These are phyloP conservation scores for Populus nigra DNA, from an alignment of 345 rosid genomes.

Conservation along the genomic window DNA sequence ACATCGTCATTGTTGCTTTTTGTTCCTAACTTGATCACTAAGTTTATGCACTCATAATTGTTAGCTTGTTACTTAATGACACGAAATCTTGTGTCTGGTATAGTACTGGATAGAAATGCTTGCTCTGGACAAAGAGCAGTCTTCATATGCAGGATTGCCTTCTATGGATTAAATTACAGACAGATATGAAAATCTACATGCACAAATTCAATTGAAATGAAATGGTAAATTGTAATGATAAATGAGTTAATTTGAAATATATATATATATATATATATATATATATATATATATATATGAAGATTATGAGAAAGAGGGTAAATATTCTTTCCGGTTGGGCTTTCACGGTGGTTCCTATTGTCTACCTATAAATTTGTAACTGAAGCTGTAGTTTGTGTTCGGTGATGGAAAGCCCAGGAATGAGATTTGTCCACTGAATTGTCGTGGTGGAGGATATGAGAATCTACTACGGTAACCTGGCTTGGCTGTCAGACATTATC, in stretches of 20 bases:
- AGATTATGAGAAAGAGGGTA: constrained; percentile 68
- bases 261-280: too few species aligned
- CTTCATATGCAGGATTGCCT: too few species aligned
- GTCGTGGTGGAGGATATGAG: not conserved
- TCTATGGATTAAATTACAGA: too few species aligned
- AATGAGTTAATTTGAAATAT: too few species aligned
- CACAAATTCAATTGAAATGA: not conserved
- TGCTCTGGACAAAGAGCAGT: too few species aligned
- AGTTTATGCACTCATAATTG: constrained; percentile 1
- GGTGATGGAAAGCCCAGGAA: not conserved
- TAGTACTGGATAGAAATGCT: too few species aligned
- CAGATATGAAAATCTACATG: constrained; percentile 30
- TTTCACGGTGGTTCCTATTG: too few species aligned
- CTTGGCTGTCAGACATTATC: not conserved
- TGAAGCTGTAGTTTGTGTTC: not conserved
- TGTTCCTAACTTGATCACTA: constrained; percentile 25
- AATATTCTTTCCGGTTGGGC: too few species aligned
- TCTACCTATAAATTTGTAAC: too few species aligned
- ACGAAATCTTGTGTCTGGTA: not conserved
- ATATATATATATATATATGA: too few species aligned
- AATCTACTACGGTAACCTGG: not conserved
- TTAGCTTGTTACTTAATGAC: not conserved
- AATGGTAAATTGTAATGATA: not conserved
- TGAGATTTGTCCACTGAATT: not conserved
- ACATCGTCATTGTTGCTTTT: not conserved